Evolutionary conservation across 768 basidiomycete genomes (phyloP), one percentile per base, ranked within the genome.

Genomic region (Termitomyces sp.): DNA sequence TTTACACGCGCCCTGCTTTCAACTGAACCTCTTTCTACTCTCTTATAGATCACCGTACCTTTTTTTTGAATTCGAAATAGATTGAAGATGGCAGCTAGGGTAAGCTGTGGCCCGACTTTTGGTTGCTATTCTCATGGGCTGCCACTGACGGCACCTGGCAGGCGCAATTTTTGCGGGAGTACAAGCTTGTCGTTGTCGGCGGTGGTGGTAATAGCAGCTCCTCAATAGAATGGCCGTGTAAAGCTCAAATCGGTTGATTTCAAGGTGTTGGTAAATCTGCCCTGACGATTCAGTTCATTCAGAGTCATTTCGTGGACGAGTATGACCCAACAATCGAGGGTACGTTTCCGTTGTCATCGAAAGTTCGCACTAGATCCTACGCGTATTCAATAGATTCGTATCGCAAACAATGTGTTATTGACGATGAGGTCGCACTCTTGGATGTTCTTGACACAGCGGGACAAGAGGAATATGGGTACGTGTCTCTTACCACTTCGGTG

Each of bases 361-460:
- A 45, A 26, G 10, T 13, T 18, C 10, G 46, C 18, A 41, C 34
- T 33, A 36, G 16, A 49, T n/a, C 42, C 53, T 54, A 59, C 42
- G 20, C 37, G 52, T 24, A 13, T 55, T 9, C 5, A 18, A 28
- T 37, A 94, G 94, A 98, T 70, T 97, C 94, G 46, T 98, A 98
- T 76, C 82, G 96, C 63, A 98, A 97, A 71, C 94, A 97, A 69
- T 95, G 93, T 62, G 88, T 96, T 34, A 94, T 98, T 63, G 95
- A 98, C 73, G 95, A 96, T n/a, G 93, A 98, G 73, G 92, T 97
- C n/a, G 94, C 94, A 20, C 81, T 97, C 51, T 85, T 97, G 57
- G 95, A 98, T 69, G 95, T 98, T 54, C 84, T 98, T 61, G 95
- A 97, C 75, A 98, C 95, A 16, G 95, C 95, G 54, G 95, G 95